A percentile compares a stretch with the other conserved stretches of the same genome.
phyloP scores from a whole-genome alignment of 2,329 filamentous ascomycete genomes.

The Colletotrichum sp. region DNA sequence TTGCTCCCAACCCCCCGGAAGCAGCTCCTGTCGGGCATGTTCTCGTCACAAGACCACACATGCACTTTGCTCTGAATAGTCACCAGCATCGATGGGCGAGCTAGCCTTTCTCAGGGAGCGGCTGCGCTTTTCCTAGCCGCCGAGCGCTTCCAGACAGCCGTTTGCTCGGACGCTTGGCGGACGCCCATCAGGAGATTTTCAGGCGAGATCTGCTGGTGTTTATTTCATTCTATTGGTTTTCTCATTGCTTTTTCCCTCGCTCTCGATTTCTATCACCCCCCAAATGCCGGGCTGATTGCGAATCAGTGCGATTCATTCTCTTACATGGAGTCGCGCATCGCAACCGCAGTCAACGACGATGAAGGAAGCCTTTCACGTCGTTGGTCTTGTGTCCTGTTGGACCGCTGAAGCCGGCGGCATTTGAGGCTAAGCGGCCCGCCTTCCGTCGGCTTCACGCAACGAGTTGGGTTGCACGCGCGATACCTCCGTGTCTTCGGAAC shows the following conservation, averaged over 20 bases:
- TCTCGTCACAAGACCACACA: background rate
- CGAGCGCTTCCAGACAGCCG: background rate
- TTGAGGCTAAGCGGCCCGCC: constrained; percentile 9
- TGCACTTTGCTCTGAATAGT: background rate
- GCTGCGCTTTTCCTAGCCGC: background rate
- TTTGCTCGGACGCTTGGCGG: background rate
- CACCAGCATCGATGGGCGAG: background rate
- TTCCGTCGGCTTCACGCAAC: constrained; percentile 1
- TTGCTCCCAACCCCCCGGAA: background rate
- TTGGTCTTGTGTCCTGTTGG: background rate
- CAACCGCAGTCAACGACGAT: background rate
- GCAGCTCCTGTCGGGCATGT: background rate
- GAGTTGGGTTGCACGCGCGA: background rate
- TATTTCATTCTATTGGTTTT: background rate
- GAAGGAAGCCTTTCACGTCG: background rate
- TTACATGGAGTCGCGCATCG: background rate
- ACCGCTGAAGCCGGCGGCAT: background rate
- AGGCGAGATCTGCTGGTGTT: background rate
- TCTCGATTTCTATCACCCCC: background rate
- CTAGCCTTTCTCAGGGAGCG: background rate
- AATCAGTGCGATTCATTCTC: background rate
- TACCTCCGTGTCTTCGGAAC: constrained; percentile 1
- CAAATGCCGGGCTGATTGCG: background rate
- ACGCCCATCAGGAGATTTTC: background rate
- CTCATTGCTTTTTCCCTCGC: background rate